Base-by-base conservation (phyloP, 257 asterid genomes). In the Striga asiatica region DNA sequence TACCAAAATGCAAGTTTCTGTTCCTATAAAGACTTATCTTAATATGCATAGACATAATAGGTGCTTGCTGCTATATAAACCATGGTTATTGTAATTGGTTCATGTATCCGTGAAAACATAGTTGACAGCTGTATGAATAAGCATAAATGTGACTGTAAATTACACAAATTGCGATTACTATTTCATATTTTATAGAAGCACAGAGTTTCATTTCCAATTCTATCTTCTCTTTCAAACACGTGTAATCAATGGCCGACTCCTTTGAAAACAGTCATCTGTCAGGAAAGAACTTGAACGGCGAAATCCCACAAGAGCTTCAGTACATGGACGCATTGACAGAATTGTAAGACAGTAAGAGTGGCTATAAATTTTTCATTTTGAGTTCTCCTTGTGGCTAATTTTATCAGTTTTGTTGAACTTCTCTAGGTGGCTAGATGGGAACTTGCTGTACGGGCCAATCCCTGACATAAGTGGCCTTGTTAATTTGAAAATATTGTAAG, bases 401-500 rank as follows among this genome's bases (percentile, higher is more conserved):
- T 38, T 50, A 59, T 54, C 18, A 20, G 3, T 18, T 54, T 20
- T 35, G 18, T 37, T 64, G 42, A 5, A 43, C 29, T 53, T 60
- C 41, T 64, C 19, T 60, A 91, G 98, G 74, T 91, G 98, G 98
- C 72, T 91, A 64, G 91, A 91, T 31, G 78, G 84, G 22, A 91
- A 91, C 76, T 66, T 74, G 6, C 60, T 87, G 21, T 60, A 51
- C 0, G 97, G 98, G 58, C 47, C 74, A 17, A 87, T 91, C 35
- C 97, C 98, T 5, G 95, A 84, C 69, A 61, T 91, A 73, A 82
- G 88, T 66, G 78, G 37, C 65, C 96, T 87, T 28, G 79, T 81
- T 56, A 84, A 82, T 62, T 71, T 91, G 71, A 71, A 74, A 73
- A 82, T 79, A 54, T 35, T 91, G 98, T 91, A 82, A 78, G 94